Base-by-base conservation (phyloP, 2,329 filamentous ascomycete species). In the Thermochaetoides dissita region DNA sequence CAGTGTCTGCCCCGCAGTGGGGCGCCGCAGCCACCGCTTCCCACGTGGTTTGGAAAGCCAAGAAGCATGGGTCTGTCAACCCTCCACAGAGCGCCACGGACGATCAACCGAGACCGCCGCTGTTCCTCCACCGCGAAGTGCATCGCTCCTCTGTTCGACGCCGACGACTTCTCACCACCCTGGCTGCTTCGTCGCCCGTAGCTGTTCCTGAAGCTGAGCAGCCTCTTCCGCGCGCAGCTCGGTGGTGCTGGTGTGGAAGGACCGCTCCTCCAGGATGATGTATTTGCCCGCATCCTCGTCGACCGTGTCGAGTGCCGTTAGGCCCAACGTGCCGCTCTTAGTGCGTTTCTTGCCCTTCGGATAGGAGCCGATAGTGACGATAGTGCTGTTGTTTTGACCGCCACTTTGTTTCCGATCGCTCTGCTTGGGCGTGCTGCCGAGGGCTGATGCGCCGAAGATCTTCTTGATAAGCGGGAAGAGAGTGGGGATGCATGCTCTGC, bases 381-480 rank as follows among this genome's bases (percentile, higher is more conserved):
- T 30, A 29, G 40, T 30, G 37, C 37, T 42, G 41, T 7, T 42
- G 8, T 38, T 24, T 24, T 24, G 17, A 24, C 17, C 8, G 1
- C 36, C 39, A 33, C 24, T 36, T 8, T 35, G 30, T 28, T 42
- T 12, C 30, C 37, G 24, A 24, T 29, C 8, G 10, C 28, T 34
- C 8, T 34, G 28, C n/a, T 31, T 43, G 3, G 39, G 32, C 10
- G 40, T 42, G 40, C 34, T 38, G 36, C 45, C 42, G 12, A 49
- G 45, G 4, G 35, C 48, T 4, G 38, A 34, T n/a, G 41, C 36
- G 31, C 48, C 46, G 30, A 48, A 50, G 2, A 52, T 8, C 24
- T 47, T 47, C 38, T 51, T 49, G 41, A 52, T 41, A 29, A 56
- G 45, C 3, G 54, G 54, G 39, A 47, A 48, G 6, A 55, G 48